Evolutionary conservation across 2,329 filamentous ascomycete species (phyloP).

Genomic region (Penicillium sp.): DNA sequence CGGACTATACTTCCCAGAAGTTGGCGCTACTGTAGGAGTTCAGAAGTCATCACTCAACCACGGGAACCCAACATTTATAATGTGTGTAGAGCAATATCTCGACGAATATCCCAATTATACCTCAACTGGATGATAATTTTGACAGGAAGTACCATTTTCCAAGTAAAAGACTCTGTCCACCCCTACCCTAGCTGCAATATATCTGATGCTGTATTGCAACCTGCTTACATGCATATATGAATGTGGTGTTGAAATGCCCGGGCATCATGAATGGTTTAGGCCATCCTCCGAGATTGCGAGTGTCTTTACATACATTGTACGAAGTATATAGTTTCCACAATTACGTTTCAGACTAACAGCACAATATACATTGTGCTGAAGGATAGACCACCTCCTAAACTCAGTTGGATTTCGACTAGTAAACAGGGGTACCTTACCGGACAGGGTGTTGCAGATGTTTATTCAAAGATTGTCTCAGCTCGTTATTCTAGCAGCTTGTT

Average conservation of each 20-base stretch:
- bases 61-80: not conserved
- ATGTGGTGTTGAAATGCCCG: not conserved
- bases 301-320: not conserved
- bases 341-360: not conserved
- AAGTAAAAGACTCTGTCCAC: not conserved
- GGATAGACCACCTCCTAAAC: not conserved
- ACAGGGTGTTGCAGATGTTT: not conserved
- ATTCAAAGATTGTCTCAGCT: not conserved
- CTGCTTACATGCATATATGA: not conserved
- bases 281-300: not conserved
- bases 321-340: not conserved
- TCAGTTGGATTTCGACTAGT: not conserved
- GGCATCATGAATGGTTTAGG: not conserved
- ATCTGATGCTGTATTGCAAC: not conserved
- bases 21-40: not conserved
- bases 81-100: not conserved
- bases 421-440: not conserved
- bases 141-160: too few species aligned
- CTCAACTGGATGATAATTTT: not conserved
- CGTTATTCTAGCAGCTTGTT: not conserved
- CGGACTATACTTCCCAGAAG: not conserved
- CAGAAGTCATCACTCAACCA: not conserved
- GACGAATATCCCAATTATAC: not conserved
- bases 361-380: not conserved
- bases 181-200: not conserved